phyloP scores from a whole-genome alignment of 208 protist species.

The Crithidia expoeki region DNA sequence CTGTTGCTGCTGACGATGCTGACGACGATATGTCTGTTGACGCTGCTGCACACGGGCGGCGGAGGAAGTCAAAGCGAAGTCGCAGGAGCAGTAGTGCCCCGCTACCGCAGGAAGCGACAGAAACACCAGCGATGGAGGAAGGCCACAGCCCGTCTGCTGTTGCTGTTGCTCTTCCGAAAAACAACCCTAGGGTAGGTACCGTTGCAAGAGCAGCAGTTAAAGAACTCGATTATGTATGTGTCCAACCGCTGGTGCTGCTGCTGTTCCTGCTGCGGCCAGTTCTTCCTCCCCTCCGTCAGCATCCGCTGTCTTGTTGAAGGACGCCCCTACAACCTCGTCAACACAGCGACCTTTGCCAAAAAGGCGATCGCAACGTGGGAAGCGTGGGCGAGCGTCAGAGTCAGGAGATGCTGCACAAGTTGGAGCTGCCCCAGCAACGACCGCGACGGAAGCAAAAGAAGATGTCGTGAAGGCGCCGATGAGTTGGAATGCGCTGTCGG shows the following conservation, averaged over 20 bases:
- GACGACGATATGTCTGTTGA: not conserved
- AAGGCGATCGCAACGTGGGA: slow-evolving; percentile 7
- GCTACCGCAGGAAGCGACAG: not conserved
- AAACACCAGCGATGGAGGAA: not conserved
- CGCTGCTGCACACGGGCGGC: not conserved
- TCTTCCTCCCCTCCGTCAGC: not conserved
- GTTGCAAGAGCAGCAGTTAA: too few relatives aligned
- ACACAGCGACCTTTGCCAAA: not conserved
- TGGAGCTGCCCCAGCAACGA: not conserved
- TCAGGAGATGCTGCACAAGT: not conserved
- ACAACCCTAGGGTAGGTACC: too few relatives aligned
- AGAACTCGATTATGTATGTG: too few relatives aligned
- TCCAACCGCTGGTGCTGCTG: not conserved
- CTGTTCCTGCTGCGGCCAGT: not conserved
- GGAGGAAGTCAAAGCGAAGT: not conserved
- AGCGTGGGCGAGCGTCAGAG: slow-evolving; percentile 1
- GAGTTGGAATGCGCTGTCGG: too few relatives aligned
- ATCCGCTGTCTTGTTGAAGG: not conserved
- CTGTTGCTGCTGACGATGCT: not conserved
- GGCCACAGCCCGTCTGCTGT: not conserved
- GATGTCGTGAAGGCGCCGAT: not conserved
- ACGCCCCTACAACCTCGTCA: not conserved
- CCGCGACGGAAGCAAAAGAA: not conserved
- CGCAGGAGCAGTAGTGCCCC: not conserved
- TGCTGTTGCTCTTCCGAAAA: too few relatives aligned